A percentile compares a stretch with the other conserved stretches of the same genome.
Conservation (phyloP, 2,329 filamentous ascomycete species). For the Alternaria sp. region DNA sequence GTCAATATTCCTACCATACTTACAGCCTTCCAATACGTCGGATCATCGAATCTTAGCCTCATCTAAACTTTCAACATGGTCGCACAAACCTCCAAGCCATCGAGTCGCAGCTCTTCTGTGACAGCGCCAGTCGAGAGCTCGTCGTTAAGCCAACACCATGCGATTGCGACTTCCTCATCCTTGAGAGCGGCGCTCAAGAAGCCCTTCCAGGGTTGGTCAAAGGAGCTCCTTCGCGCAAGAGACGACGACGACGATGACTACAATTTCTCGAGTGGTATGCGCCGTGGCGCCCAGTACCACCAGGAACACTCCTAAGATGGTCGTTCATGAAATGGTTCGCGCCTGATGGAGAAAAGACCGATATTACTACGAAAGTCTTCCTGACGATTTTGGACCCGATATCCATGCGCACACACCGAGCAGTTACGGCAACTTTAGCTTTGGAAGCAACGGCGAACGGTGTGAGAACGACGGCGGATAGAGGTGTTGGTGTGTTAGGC, state of each 20-base stretch:
- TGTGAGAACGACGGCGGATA: not conserved
- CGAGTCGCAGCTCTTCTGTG: conserved; percentile 15
- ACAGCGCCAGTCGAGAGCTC: conserved; percentile 1
- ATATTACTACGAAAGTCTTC: not conserved
- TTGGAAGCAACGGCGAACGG: not conserved
- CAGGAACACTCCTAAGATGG: conserved; percentile 6
- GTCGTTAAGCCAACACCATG: conserved; percentile 9
- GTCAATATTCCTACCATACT: not conserved
- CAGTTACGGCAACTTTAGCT: not conserved
- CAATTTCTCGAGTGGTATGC: conserved; percentile 43
- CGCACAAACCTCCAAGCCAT: conserved; percentile 13
- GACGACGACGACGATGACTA: conserved; percentile 49
- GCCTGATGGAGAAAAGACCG: not conserved
- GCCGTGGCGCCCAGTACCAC: conserved; percentile 26
- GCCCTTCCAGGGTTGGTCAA: conserved; percentile 48
- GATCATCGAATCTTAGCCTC: not conserved
- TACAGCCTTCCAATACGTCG: not conserved
- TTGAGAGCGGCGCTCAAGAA: conserved; percentile 40
- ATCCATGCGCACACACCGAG: not conserved
- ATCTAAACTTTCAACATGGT: conserved; percentile 9
- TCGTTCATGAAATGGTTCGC: not conserved
- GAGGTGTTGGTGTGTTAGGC: not conserved
- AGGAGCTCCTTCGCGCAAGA: conserved; percentile 43
- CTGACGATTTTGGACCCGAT: not conserved
- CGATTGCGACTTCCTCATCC: conserved; percentile 17